Evolutionary conservation across 805 yeast genomes (phyloP).

Genomic region (Candida sithepensis): DNA sequence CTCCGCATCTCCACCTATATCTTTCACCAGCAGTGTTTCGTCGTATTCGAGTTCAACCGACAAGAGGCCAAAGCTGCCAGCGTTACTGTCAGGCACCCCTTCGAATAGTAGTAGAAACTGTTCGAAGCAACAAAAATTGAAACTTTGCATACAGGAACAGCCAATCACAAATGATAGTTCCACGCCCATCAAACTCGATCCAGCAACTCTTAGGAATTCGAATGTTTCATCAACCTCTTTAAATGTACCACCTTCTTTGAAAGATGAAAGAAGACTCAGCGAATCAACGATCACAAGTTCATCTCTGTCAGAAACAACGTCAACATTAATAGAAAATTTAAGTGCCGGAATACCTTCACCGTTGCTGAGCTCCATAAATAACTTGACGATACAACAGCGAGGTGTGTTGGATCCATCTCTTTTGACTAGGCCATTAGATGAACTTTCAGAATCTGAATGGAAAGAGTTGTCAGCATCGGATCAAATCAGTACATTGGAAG

Average conservation of each 20-base stretch:
- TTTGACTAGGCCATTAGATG: conserved; percentile 20
- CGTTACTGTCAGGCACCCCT: background rate
- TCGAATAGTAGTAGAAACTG: conserved; percentile 1
- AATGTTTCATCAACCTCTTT: conserved; percentile 2
- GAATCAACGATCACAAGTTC: conserved; percentile 2
- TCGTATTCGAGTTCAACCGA: background rate
- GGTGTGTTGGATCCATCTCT: background rate
- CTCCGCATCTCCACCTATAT: background rate
- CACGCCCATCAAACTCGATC: conserved; percentile 9
- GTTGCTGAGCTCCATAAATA: conserved; percentile 7
- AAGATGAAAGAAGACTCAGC: conserved; percentile 3
- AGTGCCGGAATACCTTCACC: conserved; percentile 7
- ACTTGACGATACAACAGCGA: conserved; percentile 3
- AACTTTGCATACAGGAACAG: conserved; percentile 3
- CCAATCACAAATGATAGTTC: conserved; percentile 1
- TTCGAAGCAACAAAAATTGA: conserved; percentile 2
- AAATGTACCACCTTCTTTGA: background rate
- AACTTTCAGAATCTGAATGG: conserved; percentile 77
- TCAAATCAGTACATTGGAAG: conserved; percentile 63
- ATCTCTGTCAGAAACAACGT: conserved; percentile 1
- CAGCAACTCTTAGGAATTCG: conserved; percentile 1
- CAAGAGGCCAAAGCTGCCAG: background rate
- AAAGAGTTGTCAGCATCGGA: conserved; percentile 51
- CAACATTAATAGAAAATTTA: background rate
- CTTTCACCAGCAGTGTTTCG: background rate